phyloP scores from a whole-genome alignment of 768 basidiomycete genomes.

The Phylloporus sp. region DNA sequence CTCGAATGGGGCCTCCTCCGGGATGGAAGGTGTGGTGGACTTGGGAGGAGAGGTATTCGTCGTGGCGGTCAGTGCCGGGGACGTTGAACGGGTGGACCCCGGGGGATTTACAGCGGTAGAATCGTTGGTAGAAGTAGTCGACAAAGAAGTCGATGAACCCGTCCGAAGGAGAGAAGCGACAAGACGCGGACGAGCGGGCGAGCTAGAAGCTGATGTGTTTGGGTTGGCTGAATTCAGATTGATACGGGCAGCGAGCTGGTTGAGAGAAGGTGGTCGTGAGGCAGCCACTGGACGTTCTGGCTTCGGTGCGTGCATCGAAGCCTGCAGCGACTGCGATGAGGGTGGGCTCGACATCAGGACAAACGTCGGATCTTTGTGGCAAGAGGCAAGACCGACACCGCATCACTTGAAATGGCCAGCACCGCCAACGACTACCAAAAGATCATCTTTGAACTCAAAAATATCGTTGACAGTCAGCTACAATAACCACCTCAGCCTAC shows the following conservation, averaged over 20 bases:
- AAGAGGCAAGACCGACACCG: constrained; percentile 12
- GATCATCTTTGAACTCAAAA: too few species aligned
- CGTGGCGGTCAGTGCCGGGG: constrained; percentile 52
- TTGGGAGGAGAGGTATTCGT: constrained; percentile 39
- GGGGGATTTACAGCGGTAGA: constrained; percentile 66
- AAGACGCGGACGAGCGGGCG: constrained; percentile 58
- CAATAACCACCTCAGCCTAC: too few species aligned
- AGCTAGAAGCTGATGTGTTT: constrained; percentile 21
- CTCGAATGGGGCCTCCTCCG: constrained; percentile 33
- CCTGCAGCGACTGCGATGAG: constrained; percentile 25
- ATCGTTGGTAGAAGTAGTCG: constrained; percentile 48
- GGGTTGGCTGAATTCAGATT: constrained; percentile 37
- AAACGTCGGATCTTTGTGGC: constrained; percentile 11
- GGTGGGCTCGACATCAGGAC: constrained; percentile 32
- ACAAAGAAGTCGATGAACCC: constrained; percentile 49
- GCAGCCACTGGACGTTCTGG: constrained; percentile 33
- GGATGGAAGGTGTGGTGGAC: constrained; percentile 39
- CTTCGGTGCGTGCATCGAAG: constrained; percentile 35
- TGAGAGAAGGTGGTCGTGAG: constrained; percentile 64
- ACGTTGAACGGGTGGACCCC: constrained; percentile 56
- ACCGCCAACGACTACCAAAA: too few species aligned
- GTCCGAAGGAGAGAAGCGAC: constrained; percentile 71
- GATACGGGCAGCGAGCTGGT: constrained; percentile 80
- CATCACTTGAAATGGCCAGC: too few species aligned
- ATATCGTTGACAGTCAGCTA: too few species aligned